phyloP scores from a whole-genome alignment of 768 basidiomycete genomes.

The Chalciporus sphaerocephalus region DNA sequence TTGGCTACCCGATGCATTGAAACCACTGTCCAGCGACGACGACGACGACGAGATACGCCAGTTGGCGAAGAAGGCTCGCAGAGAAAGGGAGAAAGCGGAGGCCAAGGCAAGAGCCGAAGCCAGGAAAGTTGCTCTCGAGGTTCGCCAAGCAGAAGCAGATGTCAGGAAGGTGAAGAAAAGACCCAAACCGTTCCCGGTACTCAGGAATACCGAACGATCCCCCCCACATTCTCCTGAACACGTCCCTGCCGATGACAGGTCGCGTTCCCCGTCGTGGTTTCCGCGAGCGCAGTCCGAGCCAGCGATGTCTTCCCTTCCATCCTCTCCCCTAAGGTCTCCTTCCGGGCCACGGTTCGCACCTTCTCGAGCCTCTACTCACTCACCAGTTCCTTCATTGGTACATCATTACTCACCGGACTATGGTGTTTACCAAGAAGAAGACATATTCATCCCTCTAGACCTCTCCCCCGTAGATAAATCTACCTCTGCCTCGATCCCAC shows the following conservation, averaged over 20 bases:
- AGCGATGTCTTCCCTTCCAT: conserved; percentile 1
- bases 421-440: conserved; percentile 10
- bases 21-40: conserved; percentile 38
- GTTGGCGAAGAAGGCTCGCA: conserved; percentile 33
- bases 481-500: conserved; percentile 5
- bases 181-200: conserved; percentile 28
- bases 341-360: background rate
- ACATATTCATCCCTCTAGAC: background rate
- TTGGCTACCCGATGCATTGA: conserved; percentile 37
- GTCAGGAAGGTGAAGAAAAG: conserved; percentile 17
- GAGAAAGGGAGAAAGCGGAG: conserved; percentile 24
- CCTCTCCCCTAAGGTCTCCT: conserved; percentile 6
- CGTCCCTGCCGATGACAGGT: background rate
- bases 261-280: conserved; percentile 2
- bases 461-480: conserved; percentile 4
- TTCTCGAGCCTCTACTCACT: conserved; percentile 12
- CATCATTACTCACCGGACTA: conserved; percentile 11
- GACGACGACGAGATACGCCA: conserved; percentile 36
- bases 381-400: conserved; percentile 1
- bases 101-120: conserved; percentile 16
- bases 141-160: conserved; percentile 10
- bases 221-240: background rate
- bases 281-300: conserved; percentile 13
- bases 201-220: background rate
- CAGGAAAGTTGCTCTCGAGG: conserved; percentile 13